Evolutionary conservation across 2,329 filamentous ascomycete genomes (phyloP), one percentile per base, ranked within the genome.

Genomic region (Grosmannia penicillata): DNA sequence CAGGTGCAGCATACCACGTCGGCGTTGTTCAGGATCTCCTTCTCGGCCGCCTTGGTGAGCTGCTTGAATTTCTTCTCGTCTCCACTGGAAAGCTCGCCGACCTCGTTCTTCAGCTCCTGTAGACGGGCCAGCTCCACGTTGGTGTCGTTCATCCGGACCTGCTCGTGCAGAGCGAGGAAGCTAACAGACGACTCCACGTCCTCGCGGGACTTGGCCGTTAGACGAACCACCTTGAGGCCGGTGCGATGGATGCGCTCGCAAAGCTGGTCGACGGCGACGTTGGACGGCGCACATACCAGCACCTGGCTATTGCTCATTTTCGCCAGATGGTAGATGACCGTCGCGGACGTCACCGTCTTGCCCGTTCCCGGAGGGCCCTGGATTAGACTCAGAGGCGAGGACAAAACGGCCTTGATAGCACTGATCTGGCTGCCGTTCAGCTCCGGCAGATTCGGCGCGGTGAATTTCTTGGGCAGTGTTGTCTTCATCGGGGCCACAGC

Each of bases 41-140:
- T 81, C 61, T 98, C 91, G 8, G 91, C 91, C 41, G 82, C 79
- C 50, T 93, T 82, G 43, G 87, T 95, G 36, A 98, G 72, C 54
- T 93, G 83, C 63, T 95, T 95, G 68, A 91, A 91, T 53, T 93
- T 94, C 71, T 98, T 98, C 62, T 98, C 91, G 53, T 98, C 91
- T 57, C 93, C 82, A 51, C 84, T 93, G 4, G 85, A 91, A 45
- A 98, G 59, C 61, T 96, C 91, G 43, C 89, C 87, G 33, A 89
- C 67, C 51, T 95, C 87, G 40, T 71, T 78, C 70, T 98, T 98
- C 41, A 98, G 75, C 58, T 93, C 84, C 37, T 85, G 85, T 39
- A 96, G 75, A 58, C 95, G 96, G 53, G 80, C 78, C 42, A 98
- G 68, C 56, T 98, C 91, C 34, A 84, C 78, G 53, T 96, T 96